Evolutionary conservation across 2,329 filamentous ascomycete genomes (phyloP).

Genomic region (Fusarium duplospermum): DNA sequence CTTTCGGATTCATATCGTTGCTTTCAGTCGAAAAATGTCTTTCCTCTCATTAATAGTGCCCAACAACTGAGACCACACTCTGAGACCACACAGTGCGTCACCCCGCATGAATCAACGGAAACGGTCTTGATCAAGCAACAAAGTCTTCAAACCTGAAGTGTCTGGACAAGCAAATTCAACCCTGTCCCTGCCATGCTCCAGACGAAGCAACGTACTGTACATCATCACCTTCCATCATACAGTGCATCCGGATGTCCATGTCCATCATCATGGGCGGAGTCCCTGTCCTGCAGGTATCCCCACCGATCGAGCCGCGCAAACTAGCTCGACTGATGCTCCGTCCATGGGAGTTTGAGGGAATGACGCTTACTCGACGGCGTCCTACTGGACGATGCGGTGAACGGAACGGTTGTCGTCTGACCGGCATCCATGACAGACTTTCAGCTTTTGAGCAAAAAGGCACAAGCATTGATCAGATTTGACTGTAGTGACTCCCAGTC

Average conservation of each 20-base stretch:
- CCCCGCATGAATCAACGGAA: constrained; percentile 46
- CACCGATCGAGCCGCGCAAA: constrained; percentile 41
- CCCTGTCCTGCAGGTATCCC: constrained; percentile 32
- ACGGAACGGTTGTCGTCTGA: constrained; percentile 31
- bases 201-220: neutral
- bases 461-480: neutral
- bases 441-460: neutral
- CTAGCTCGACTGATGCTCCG: constrained; percentile 23
- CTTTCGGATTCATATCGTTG: constrained; percentile 22
- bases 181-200: neutral
- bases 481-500: neutral
- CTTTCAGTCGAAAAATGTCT: neutral
- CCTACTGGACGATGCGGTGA: constrained; percentile 39
- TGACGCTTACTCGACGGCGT: constrained; percentile 47
- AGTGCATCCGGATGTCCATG: constrained; percentile 23
- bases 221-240: neutral
- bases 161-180: neutral
- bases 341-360: constrained; percentile 41
- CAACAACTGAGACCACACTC: constrained; percentile 15
- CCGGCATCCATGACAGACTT: neutral
- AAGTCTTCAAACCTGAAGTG: neutral
- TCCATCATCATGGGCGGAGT: constrained; percentile 39
- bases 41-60: neutral
- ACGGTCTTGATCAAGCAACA: constrained; percentile 22
- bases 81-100: constrained; percentile 36